Percentiles rank a stretch among this genome's conserved stretches.
Conservation (phyloP, 768 basidiomycete genomes). For the Holtermannia corniformis region DNA sequence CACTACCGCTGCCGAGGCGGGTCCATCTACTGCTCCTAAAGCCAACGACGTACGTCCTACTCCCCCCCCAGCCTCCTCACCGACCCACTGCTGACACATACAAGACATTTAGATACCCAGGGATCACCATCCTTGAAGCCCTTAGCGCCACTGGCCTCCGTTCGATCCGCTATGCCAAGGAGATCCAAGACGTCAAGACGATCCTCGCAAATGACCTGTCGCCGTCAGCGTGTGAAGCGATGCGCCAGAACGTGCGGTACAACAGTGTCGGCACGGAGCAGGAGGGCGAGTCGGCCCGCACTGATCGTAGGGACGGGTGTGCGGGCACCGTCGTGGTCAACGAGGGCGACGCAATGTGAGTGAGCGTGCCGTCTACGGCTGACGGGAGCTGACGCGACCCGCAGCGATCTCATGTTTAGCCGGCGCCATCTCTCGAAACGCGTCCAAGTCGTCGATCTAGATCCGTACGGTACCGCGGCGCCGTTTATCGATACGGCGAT, state of each 20-base stretch:
- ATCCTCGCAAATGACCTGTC: constrained; percentile 93
- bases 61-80: background rate
- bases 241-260: constrained; percentile 71
- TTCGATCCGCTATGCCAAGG: constrained; percentile 93
- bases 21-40: background rate
- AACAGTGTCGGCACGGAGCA: constrained; percentile 54
- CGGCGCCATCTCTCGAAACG: constrained; percentile 63
- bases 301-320: constrained; percentile 18
- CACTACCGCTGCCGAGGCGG: too few species aligned
- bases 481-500: constrained; percentile 95
- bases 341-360: constrained; percentile 89
- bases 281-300: constrained; percentile 1
- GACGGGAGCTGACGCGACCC: background rate
- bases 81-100: background rate
- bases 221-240: constrained; percentile 68
- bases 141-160: constrained; percentile 92
- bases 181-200: constrained; percentile 83
- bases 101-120: constrained; percentile 40
- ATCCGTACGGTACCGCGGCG: constrained; percentile 94
- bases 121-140: constrained; percentile 76
- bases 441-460: constrained; percentile 93
- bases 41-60: background rate
- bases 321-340: constrained; percentile 64
- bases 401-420: constrained; percentile 77
- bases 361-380: background rate